phyloP scores from a whole-genome alignment of 1,284 basidiomycete genomes.

The Leccinum fuscescens region DNA sequence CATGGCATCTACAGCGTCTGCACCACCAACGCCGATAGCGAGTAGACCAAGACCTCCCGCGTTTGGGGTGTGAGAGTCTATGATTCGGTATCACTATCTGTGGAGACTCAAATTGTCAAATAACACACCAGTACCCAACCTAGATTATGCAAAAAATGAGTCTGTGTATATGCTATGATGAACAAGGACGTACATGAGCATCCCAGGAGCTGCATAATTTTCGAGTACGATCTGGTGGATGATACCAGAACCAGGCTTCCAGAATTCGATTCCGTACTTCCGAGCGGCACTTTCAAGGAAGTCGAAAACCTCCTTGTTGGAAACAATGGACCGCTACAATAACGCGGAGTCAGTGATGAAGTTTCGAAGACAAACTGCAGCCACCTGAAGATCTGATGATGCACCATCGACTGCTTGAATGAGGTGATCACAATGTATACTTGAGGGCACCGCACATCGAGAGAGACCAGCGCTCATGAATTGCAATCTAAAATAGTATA shows the following conservation, averaged over 20 bases:
- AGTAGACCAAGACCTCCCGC: constrained; percentile 97
- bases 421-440: constrained; percentile 97
- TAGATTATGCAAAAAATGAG: constrained; percentile 30
- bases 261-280: constrained; percentile 96
- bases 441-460: constrained; percentile 79
- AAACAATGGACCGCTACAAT: constrained; percentile 74
- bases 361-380: neutral
- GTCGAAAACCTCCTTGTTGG: constrained; percentile 97
- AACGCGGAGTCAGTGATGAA: constrained; percentile 3
- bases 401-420: constrained; percentile 90
- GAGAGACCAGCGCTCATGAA: constrained; percentile 97
- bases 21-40: constrained; percentile 97
- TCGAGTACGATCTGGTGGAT: constrained; percentile 99
- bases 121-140: constrained; percentile 70
- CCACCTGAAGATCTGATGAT: constrained; percentile 75
- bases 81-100: constrained; percentile 14
- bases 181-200: constrained; percentile 64
- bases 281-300: constrained; percentile 93
- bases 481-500: constrained; percentile 66
- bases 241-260: constrained; percentile 93
- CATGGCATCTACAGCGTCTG: constrained; percentile 98
- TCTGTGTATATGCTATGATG: constrained; percentile 5
- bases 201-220: constrained; percentile 91
- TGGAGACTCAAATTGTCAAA: neutral
- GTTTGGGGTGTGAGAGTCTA: constrained; percentile 98